These are phyloP conservation scores for Mycosarcoma mackinlayi DNA, from an alignment of 1,284 basidiomycete genomes.

Conservation along the genomic window DNA sequence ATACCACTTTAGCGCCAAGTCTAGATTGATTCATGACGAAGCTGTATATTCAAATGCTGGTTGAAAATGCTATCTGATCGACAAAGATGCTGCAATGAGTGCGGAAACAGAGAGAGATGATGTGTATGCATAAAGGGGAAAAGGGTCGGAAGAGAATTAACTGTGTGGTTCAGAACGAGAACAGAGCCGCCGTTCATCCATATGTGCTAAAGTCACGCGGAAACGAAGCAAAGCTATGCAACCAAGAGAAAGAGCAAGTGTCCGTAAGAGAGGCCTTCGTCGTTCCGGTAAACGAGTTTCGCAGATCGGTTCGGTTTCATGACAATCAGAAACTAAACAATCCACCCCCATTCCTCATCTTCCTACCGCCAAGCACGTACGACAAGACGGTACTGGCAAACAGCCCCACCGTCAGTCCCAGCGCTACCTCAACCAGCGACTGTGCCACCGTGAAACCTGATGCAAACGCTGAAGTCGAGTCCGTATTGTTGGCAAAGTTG, in stretches of 20 bases:
- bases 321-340: constrained; percentile 60
- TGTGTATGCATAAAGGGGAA: neutral
- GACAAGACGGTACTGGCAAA: constrained; percentile 63
- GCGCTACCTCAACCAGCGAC: constrained; percentile 62
- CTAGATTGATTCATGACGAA: neutral
- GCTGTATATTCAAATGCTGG: neutral
- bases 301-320: no score
- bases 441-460: constrained; percentile 50
- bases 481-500: constrained; percentile 72
- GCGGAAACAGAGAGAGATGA: neutral
- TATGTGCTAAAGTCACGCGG: no score
- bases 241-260: neutral
- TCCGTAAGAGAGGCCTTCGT: no score
- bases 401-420: constrained; percentile 66
- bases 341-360: constrained; percentile 55
- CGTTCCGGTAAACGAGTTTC: no score
- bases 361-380: constrained; percentile 58
- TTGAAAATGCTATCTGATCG: neutral
- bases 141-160: neutral
- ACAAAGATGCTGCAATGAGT: neutral
- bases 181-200: no score
- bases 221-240: constrained; percentile 4
- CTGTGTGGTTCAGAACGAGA: no score
- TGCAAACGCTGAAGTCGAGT: constrained; percentile 29
- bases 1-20: no score